Base-by-base conservation (phyloP, 163 green algal genomes). In the Scenedesmus sp. region DNA sequence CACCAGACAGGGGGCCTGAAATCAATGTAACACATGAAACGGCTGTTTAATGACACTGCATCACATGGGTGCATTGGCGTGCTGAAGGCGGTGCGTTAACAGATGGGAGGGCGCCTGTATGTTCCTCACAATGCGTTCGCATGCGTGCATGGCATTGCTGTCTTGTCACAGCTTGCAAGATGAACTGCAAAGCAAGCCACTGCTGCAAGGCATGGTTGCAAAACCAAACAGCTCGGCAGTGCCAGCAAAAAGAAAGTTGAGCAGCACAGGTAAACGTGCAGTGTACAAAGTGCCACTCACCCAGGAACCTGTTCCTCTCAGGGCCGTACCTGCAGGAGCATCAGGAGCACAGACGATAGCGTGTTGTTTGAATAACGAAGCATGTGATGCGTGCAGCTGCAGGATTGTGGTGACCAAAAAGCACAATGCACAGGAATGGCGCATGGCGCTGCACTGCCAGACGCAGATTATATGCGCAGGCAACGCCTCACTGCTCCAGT, bases 1-100 rank as follows among this genome's bases (percentile, higher is more conserved):
- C 92, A 46, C 90, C 91, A 79, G 95, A 95, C 91, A 95, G 96
- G 74, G 64, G 93, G 55, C 83, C 90, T 93, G 74, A 18, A 66
- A 23, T 52, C 2, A 15, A 13, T 79, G 10, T 10, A 16, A 79
- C 4, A 52, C 34, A 46, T 79, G 7, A 79, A 23, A 52, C n/a
- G 81, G 34, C 34, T 46, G 34, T 46, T 52, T 26, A 64, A 7
- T 86, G n/a, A 62, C 81, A 64, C 60, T 7, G 34, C n/a, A n/a
- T 34, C 9, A 20, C 6, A 55, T 5, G 56, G 3, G 2, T 16
- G 46, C 46, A 15, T 5, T 7, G 26, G n/a, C 3, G n/a, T 76
- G 60, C 83, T 57, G 83, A 13, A 7, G 60, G 55, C 10, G 13
- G 16, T 56, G n/a, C 6, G 1, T 54, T 4, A 57, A 18, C 59